A percentile compares a stretch with the other conserved stretches of the same genome.
These are phyloP conservation scores for Persicaria maculosa DNA, from an alignment of 148 eudicot genomes.

Conservation along the genomic window DNA sequence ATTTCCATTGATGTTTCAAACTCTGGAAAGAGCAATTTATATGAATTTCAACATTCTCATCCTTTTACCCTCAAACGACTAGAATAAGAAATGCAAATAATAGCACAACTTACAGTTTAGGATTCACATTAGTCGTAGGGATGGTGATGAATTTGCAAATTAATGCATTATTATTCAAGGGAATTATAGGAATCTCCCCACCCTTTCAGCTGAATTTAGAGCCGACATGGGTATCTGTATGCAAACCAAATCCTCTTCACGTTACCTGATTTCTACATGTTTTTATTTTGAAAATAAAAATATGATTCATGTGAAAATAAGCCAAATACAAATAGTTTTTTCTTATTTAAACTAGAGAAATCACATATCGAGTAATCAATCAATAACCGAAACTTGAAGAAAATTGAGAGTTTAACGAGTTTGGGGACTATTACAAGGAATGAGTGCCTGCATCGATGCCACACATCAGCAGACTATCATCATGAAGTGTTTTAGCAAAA, in stretches of 20 bases:
- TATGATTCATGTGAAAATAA: slow-evolving; percentile 1
- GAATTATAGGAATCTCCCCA: neutral
- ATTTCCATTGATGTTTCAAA: slow-evolving; percentile 91
- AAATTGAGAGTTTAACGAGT: neutral
- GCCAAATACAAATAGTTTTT: neutral
- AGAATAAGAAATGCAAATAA: neutral
- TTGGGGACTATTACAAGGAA: neutral
- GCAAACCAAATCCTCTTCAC: neutral
- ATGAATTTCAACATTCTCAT: neutral
- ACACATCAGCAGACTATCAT: neutral
- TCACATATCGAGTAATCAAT: neutral
- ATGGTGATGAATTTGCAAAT: neutral
- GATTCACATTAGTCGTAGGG: neutral
- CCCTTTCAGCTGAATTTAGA: slow-evolving; percentile 5
- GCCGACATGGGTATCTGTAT: neutral
- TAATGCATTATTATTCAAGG: neutral
- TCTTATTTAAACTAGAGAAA: neutral
- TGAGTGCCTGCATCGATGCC: neutral
- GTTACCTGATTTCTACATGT: neutral
- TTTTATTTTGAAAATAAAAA: neutral
- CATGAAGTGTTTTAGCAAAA: neutral
- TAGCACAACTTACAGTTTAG: slow-evolving; percentile 48
- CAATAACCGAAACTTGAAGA: neutral
- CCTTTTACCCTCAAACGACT: neutral
- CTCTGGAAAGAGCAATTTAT: slow-evolving; percentile 29